Percentiles rank a stretch among this genome's conserved stretches.
Conservation (phyloP, 1,139 yeast genomes). For the Sugiyamaella sp. region DNA sequence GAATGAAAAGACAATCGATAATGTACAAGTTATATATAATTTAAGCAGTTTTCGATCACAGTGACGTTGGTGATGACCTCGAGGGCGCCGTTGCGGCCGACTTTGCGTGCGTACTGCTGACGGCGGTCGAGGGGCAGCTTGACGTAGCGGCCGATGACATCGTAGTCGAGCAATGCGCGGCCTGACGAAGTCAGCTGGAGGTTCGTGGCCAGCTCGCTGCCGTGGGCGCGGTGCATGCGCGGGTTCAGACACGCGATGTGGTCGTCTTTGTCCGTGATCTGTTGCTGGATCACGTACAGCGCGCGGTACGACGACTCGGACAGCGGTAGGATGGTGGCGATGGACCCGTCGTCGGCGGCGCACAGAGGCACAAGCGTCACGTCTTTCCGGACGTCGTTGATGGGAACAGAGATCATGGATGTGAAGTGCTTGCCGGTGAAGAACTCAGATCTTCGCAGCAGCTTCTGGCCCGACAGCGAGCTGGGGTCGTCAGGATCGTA, state of each 20-base stretch:
- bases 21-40: slow-evolving; percentile 26
- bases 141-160: slow-evolving; percentile 33
- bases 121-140: slow-evolving; percentile 35
- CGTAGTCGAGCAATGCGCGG: slow-evolving; percentile 35
- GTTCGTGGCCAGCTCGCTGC: slow-evolving; percentile 22
- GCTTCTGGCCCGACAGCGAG: slow-evolving; percentile 77
- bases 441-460: slow-evolving; percentile 72
- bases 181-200: slow-evolving; percentile 25
- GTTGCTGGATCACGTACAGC: slow-evolving; percentile 85
- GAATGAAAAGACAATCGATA: background rate
- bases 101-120: slow-evolving; percentile 37
- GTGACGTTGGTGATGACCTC: slow-evolving; percentile 35
- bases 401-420: slow-evolving; percentile 59
- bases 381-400: slow-evolving; percentile 31
- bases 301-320: slow-evolving; percentile 76
- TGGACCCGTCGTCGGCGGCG: slow-evolving; percentile 76
- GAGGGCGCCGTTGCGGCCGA: slow-evolving; percentile 40
- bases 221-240: slow-evolving; percentile 39
- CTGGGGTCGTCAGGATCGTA: slow-evolving; percentile 92
- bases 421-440: slow-evolving; percentile 66
- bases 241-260: slow-evolving; percentile 86
- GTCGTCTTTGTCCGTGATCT: slow-evolving; percentile 71
- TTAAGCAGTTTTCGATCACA: slow-evolving; percentile 29
- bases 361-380: slow-evolving; percentile 52
- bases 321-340: slow-evolving; percentile 74